Percentiles rank a stretch among this genome's conserved stretches.
Conservation (phyloP, 176 grass and related monocot genomes). For the Tillandsia leiboldiana region DNA sequence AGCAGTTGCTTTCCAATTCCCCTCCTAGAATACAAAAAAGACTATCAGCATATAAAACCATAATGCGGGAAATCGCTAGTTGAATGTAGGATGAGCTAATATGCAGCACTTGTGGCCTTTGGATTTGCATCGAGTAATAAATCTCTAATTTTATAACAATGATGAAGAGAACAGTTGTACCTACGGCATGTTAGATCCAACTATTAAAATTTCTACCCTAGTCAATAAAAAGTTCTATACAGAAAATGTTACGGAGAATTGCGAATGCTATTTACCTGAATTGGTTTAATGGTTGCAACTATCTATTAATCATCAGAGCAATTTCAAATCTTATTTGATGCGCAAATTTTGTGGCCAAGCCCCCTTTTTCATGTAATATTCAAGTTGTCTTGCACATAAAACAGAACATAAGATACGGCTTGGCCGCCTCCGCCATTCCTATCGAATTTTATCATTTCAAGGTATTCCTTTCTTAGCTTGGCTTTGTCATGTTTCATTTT, state of each 20-base stretch:
- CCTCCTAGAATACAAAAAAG: constrained; percentile 27
- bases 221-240: neutral
- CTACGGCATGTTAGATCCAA: neutral
- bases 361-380: too few species aligned
- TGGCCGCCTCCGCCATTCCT: neutral
- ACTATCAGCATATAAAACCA: neutral
- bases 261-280: too few species aligned
- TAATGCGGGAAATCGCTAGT: neutral
- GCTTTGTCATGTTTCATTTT: too few species aligned
- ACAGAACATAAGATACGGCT: neutral
- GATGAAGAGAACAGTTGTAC: neutral
- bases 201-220: neutral
- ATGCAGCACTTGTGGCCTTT: neutral
- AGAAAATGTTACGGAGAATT: too few species aligned
- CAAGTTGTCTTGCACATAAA: too few species aligned
- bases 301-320: too few species aligned
- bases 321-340: too few species aligned
- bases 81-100: neutral
- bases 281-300: too few species aligned
- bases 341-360: too few species aligned
- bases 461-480: neutral
- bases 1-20: constrained; percentile 73
- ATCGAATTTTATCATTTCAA: neutral
- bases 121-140: neutral
- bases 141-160: too few species aligned